Base-by-base conservation (phyloP, 768 basidiomycete species). In the Hydnum rufescens region DNA sequence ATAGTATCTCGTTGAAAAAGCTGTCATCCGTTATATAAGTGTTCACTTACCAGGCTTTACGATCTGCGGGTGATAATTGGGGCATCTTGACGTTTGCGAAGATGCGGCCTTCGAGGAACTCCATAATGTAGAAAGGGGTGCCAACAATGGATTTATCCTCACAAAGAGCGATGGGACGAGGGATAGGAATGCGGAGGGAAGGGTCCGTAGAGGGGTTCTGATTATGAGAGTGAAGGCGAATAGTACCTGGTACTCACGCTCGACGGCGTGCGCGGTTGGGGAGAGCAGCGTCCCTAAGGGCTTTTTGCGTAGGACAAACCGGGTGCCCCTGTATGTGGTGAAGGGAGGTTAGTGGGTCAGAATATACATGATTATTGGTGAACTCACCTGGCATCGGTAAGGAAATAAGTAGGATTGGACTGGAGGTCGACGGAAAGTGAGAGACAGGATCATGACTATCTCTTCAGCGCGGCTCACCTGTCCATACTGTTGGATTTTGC, bases 321-420 rank as follows among this genome's bases (percentile, higher is more conserved):
- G 76, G 3, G 62, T 70, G 42, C 71, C 68, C 42, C 74, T 82
- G 49, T 46, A 54, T 32, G 32, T 5, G 25, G 42, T 29, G 53
- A n/a, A 30, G 39, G 18, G 3, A 39, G 26, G 30, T 22, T 26
- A 43, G 29, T 3, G 19, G 6, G 49, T 16, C 5, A 34, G 26
- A 49, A 18, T 23, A 5, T 3, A 34, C 29, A 19, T 28, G 19
- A 28, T 48, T 18, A 66, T 4, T 5, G 5, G 43, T 13, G 4
- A 26, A 30, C 76, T 28, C 65, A 82, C 82, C 66, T 73, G 18
- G 75, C 70, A 66, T 87, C 86, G 3, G 77, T 84, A 48, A 99
- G 65, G 66, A 97, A 84, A 64, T 96, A 99, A 0, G 93, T 97
- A 0, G 93, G 93, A 61, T 99, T 99, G 4, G 88, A 89, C 85